Conservation (phyloP, 495 filamentous ascomycete genomes). For the Apiosordaria backusii region DNA sequence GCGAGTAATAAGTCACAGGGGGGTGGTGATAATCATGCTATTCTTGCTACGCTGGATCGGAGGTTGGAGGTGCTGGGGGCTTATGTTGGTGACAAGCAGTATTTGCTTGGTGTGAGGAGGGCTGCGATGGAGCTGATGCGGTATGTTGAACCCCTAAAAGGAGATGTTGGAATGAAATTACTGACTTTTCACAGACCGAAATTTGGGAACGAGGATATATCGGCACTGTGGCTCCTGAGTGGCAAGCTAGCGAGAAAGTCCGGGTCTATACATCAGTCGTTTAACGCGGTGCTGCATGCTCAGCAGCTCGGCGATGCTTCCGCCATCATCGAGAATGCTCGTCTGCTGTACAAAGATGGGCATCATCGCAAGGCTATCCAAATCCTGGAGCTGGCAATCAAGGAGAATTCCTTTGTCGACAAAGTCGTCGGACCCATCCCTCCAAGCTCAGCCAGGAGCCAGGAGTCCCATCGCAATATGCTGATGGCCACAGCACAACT, state of each 20-base stretch:
- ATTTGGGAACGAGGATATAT: slow-evolving; percentile 64
- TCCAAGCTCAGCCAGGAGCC: slow-evolving; percentile 42
- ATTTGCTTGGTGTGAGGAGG: slow-evolving; percentile 80
- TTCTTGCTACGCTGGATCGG: slow-evolving; percentile 61
- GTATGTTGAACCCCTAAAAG: slow-evolving; percentile 38
- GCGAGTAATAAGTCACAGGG: slow-evolving; percentile 45
- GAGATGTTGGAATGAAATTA: slow-evolving; percentile 11
- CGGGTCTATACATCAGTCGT: slow-evolving; percentile 76
- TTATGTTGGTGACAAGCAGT: slow-evolving; percentile 87
- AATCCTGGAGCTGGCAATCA: slow-evolving; percentile 77
- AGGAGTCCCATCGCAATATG: slow-evolving; percentile 50
- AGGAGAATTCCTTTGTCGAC: slow-evolving; percentile 60
- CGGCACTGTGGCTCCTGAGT: slow-evolving; percentile 79
- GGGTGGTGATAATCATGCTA: slow-evolving; percentile 37
- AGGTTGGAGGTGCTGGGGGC: slow-evolving; percentile 82
- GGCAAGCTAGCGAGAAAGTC: slow-evolving; percentile 83
- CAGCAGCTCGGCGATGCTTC: slow-evolving; percentile 76
- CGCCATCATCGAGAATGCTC: slow-evolving; percentile 87
- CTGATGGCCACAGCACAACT: slow-evolving; percentile 67
- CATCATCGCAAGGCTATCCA: slow-evolving; percentile 95
- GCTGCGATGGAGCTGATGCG: slow-evolving; percentile 75
- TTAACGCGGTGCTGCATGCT: slow-evolving; percentile 89
- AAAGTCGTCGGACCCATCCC: slow-evolving; percentile 31
- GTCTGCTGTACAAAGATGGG: slow-evolving; percentile 90
- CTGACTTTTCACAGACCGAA: slow-evolving; percentile 40